These are phyloP conservation scores for Aspergillus amoenus DNA, from an alignment of 2,329 filamentous ascomycete species.

Conservation along the genomic window DNA sequence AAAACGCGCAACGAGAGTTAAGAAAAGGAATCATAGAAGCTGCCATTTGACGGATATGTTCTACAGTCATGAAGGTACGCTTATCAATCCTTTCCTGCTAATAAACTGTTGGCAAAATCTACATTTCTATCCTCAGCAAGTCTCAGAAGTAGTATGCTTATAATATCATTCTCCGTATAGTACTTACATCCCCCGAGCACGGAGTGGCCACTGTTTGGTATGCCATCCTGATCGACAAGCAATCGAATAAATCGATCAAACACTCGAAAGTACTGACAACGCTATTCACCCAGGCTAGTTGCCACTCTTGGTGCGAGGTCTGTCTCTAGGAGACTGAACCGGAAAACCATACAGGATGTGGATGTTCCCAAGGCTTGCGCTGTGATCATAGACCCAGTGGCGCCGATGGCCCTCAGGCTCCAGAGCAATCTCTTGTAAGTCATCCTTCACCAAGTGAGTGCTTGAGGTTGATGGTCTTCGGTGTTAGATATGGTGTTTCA, in stretches of 20 bases:
- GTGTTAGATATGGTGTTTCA: constrained; percentile 69
- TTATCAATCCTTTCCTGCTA: not conserved
- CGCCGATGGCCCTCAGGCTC: constrained; percentile 83
- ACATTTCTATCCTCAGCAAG: not conserved
- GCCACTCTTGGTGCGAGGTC: constrained; percentile 80
- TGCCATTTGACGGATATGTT: constrained; percentile 66
- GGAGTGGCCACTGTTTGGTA: constrained; percentile 95
- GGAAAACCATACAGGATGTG: constrained; percentile 85
- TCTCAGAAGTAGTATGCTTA: constrained; percentile 18
- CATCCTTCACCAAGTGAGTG: not conserved
- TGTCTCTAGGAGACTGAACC: constrained; percentile 69
- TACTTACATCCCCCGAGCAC: constrained; percentile 82
- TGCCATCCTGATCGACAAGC: constrained; percentile 24
- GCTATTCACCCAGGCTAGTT: constrained; percentile 65
- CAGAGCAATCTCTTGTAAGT: constrained; percentile 80
- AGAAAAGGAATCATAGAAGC: not conserved
- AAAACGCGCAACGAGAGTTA: not conserved
- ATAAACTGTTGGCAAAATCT: not conserved
- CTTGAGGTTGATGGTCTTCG: not conserved
- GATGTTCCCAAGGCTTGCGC: constrained; percentile 82
- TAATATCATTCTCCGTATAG: constrained; percentile 34
- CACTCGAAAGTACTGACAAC: not conserved
- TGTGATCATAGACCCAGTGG: constrained; percentile 81
- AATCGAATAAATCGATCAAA: not conserved
- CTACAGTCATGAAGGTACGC: constrained; percentile 89